Evolutionary conservation across 768 basidiomycete genomes (phyloP).

Genomic region (Tephrocybe sp.): DNA sequence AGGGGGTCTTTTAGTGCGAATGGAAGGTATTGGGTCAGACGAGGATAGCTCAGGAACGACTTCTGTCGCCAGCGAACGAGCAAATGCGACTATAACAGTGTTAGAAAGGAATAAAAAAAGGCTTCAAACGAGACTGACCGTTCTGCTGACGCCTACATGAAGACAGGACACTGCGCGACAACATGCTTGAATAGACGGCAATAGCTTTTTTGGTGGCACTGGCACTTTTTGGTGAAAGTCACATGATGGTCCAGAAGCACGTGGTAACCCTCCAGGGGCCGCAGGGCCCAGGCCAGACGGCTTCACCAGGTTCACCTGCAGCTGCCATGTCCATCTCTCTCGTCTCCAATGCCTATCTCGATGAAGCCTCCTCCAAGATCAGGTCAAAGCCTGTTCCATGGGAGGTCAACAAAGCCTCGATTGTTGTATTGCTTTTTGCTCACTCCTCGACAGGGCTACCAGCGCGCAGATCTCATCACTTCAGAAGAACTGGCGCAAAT

Average conservation of each 20-base stretch:
- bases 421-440: conserved; percentile 10
- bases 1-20: conserved; percentile 16
- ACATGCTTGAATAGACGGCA: conserved; percentile 18
- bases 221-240: neutral
- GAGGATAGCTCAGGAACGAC: conserved; percentile 22
- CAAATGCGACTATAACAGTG: conserved; percentile 14
- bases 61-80: conserved; percentile 46
- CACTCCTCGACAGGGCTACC: conserved; percentile 69
- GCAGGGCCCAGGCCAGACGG: too few species aligned
- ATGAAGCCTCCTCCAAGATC: conserved; percentile 85
- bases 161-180: conserved; percentile 29
- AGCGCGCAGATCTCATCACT: conserved; percentile 88
- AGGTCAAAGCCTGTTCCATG: conserved; percentile 90
- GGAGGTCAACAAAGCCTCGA: conserved; percentile 61
- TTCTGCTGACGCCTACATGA: conserved; percentile 30
- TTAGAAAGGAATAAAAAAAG: conserved; percentile 3
- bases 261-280: conserved; percentile 12
- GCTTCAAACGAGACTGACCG: conserved; percentile 19
- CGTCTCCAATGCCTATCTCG: conserved; percentile 80
- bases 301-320: neutral
- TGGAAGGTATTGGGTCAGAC: conserved; percentile 17
- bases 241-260: conserved; percentile 9
- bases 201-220: too few species aligned
- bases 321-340: conserved; percentile 67
- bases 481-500: conserved; percentile 83